Conservation (phyloP, 2,329 filamentous ascomycete genomes). For the Xylariaceae sp. region DNA sequence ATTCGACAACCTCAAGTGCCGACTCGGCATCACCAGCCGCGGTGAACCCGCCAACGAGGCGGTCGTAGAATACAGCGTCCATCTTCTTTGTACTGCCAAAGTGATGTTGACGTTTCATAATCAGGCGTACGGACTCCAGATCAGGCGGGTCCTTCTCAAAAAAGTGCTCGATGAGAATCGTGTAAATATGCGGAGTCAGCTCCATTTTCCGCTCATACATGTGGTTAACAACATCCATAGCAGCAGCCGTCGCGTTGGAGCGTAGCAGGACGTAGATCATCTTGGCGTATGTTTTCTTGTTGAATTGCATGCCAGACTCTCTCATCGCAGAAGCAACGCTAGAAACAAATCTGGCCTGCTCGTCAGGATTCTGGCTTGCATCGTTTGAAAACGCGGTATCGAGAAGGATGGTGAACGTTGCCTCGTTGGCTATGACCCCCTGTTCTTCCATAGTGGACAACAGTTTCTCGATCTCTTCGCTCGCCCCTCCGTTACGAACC, state of each 20-base stretch:
- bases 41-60: constrained; percentile 59
- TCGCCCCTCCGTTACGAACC: constrained; percentile 43
- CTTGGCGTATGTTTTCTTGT: constrained; percentile 61
- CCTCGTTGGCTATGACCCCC: constrained; percentile 54
- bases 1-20: constrained; percentile 46
- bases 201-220: constrained; percentile 51
- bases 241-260: constrained; percentile 42
- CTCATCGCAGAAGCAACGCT: constrained; percentile 55
- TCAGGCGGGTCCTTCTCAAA: constrained; percentile 56
- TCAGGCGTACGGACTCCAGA: constrained; percentile 51
- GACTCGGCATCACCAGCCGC: constrained; percentile 43
- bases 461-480: constrained; percentile 46
- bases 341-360: constrained; percentile 50
- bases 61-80: constrained; percentile 45
- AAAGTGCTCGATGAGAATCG: constrained; percentile 64
- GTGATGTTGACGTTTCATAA: constrained; percentile 48
- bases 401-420: constrained; percentile 69
- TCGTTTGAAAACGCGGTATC: constrained; percentile 49
- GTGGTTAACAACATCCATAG: constrained; percentile 56
- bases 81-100: constrained; percentile 29
- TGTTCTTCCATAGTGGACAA: constrained; percentile 54
- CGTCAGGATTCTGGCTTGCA: constrained; percentile 32
- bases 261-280: constrained; percentile 61
- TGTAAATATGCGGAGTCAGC: constrained; percentile 64
- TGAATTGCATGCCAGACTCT: constrained; percentile 50